Evolutionary conservation across 805 yeast genomes (phyloP), one percentile per base, ranked within the genome.

Genomic region (Komagataella populi): DNA sequence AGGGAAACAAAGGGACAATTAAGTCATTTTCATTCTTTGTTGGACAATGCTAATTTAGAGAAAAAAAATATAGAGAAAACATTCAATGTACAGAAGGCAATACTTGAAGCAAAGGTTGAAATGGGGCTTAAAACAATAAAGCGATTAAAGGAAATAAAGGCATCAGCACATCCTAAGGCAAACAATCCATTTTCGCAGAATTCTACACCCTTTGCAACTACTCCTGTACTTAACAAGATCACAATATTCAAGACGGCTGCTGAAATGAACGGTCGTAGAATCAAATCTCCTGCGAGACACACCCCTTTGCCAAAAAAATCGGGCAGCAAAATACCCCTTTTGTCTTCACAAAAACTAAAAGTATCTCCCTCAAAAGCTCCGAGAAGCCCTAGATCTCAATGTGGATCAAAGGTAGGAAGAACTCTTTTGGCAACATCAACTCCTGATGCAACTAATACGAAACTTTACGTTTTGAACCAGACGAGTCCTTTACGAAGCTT

Each of bases 211-310:
- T 56, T 60, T 43, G 57, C 61, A 6, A 56, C 60, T 1, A 59
- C 62, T 7, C 63, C 63, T 12, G 55, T 55, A 39, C 43, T 59
- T 10, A 51, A 56, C 6, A 58, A 53, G 24, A 53, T 55, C 23
- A 43, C 24, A 4, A 45, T 47, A 49, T 46, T 52, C 23, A 48
- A 43, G 23, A 30, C 22, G 7, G 39, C 53, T 20, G 51, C 22
- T 39, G 23, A 49, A 47, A 23, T 36, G 46, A 30, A 52, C 47
- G 39, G 39, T 10, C 39, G 39, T 30, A 30, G 10, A 30, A 16
- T 51, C 53, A 17, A n/a, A n/a, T 18, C n/a, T n/a, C 45, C 49
- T 16, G 16, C 24, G n/a, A n/a, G 4, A 14, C 47, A 45, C 2
- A 45, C 23, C 20, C 12, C 47, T 45, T 20, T 45, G 14, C 47